Percentiles rank a stretch among this genome's conserved stretches.
Conservation (phyloP, 805 yeast genomes). For the Candida maris region DNA sequence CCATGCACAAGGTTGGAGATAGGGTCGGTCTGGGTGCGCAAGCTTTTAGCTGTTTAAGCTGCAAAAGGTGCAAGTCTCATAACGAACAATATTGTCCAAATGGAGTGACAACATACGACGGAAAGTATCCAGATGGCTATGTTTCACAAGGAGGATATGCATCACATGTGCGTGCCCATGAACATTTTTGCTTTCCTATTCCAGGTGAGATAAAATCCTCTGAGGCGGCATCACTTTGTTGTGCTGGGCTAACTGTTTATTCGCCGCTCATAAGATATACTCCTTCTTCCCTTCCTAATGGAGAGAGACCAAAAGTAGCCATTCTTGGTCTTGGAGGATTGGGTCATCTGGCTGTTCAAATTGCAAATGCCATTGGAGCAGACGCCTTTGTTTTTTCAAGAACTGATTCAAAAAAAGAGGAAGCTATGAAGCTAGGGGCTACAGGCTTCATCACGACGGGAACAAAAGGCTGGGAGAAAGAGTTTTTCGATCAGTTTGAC, state of each 20-base stretch:
- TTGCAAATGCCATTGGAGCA: conserved; percentile 45
- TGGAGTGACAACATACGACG: conserved; percentile 42
- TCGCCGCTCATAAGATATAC: conserved; percentile 44
- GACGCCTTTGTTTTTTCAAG: conserved; percentile 43
- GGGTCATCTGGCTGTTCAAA: conserved; percentile 45
- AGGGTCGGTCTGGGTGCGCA: conserved; percentile 47
- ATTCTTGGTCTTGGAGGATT: conserved; percentile 46
- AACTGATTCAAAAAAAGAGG: conserved; percentile 36
- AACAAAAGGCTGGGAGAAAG: conserved; percentile 38
- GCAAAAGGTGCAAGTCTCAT: conserved; percentile 33
- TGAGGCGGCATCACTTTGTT: conserved; percentile 47
- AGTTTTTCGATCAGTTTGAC: conserved; percentile 34
- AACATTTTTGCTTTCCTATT: conserved; percentile 42
- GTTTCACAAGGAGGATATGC: conserved; percentile 44
- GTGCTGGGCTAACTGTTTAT: conserved; percentile 50
- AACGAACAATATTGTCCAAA: conserved; percentile 46
- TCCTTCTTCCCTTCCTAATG: conserved; percentile 26
- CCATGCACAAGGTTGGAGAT: conserved; percentile 39
- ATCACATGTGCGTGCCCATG: conserved; percentile 44
- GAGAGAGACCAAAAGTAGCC: conserved; percentile 36
- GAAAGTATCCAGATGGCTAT: conserved; percentile 33
- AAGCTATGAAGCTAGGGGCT: conserved; percentile 40
- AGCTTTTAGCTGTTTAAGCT: conserved; percentile 35
- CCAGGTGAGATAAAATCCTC: conserved; percentile 40
- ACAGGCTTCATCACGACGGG: conserved; percentile 44